These are phyloP conservation scores for Dryas drummondii DNA, from an alignment of 306 rosid genomes.

Conservation along the genomic window DNA sequence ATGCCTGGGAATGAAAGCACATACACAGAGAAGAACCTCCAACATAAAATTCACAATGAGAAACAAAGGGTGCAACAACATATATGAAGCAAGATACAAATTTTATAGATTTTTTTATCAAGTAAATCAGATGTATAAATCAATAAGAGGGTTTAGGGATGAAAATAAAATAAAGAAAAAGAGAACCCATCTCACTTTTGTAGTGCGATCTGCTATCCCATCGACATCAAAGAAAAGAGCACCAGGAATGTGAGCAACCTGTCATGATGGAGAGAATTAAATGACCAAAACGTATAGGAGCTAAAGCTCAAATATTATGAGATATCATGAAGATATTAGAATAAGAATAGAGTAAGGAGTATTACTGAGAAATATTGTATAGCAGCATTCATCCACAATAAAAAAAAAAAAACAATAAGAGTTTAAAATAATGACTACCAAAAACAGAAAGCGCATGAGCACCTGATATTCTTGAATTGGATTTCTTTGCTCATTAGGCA, in stretches of 20 bases:
- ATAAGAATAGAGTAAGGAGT: slow-evolving; percentile 3
- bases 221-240: slow-evolving; percentile 98
- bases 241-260: slow-evolving; percentile 99
- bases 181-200: slow-evolving; percentile 57
- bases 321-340: neutral
- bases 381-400: neutral
- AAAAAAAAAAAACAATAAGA: neutral
- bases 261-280: slow-evolving; percentile 23
- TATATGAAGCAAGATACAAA: neutral
- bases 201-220: slow-evolving; percentile 71
- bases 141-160: neutral
- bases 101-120: neutral
- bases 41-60: neutral
- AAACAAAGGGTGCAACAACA: neutral
- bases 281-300: neutral
- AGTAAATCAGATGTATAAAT: neutral
- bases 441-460: neutral
- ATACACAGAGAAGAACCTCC: neutral
- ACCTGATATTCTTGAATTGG: slow-evolving; percentile 99
- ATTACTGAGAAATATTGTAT: slow-evolving; percentile 15
- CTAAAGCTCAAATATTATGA: slow-evolving; percentile 1
- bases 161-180: slow-evolving; percentile 6
- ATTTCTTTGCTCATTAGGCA: slow-evolving; percentile 97
- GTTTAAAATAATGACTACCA: neutral
- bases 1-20: neutral